Conservation (phyloP, 2,329 filamentous ascomycete genomes). For the Epichloe hybrida region DNA sequence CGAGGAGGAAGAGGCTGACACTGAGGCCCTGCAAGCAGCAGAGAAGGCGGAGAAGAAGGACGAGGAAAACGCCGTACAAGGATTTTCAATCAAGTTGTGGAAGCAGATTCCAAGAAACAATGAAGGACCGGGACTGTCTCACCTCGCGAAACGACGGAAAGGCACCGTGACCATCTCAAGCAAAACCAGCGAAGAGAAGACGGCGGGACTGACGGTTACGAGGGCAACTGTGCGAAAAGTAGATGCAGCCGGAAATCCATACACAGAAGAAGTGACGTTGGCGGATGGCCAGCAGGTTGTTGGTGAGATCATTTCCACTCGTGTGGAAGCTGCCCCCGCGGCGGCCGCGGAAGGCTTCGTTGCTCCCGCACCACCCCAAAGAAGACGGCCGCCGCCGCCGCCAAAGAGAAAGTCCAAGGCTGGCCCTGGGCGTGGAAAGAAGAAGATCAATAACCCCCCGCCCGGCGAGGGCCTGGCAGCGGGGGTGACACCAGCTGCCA, state of each 20-base stretch:
- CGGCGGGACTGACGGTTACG: conserved; percentile 45
- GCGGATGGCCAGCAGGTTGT: conserved; percentile 67
- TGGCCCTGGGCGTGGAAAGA: conserved; percentile 61
- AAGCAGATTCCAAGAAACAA: conserved; percentile 46
- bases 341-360: conserved; percentile 42
- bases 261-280: conserved; percentile 72
- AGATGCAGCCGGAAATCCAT: conserved; percentile 68
- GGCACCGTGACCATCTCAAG: conserved; percentile 44
- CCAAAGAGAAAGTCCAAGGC: conserved; percentile 70
- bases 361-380: conserved; percentile 25
- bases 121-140: conserved; percentile 38
- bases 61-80: conserved; percentile 40
- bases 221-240: conserved; percentile 68
- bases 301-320: conserved; percentile 61
- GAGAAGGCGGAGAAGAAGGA: conserved; percentile 50
- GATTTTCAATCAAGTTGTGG: conserved; percentile 45
- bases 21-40: conserved; percentile 24
- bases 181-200: conserved; percentile 31
- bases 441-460: conserved; percentile 54
- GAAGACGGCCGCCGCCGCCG: conserved; percentile 56
- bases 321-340: conserved; percentile 40
- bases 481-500: conserved; percentile 17
- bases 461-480: conserved; percentile 20
- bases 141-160: conserved; percentile 49
- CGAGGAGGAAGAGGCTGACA: conserved; percentile 46